Evolutionary conservation across 495 filamentous ascomycete genomes (phyloP), one percentile per base, ranked within the genome.

Genomic region (Penicillium lividum): DNA sequence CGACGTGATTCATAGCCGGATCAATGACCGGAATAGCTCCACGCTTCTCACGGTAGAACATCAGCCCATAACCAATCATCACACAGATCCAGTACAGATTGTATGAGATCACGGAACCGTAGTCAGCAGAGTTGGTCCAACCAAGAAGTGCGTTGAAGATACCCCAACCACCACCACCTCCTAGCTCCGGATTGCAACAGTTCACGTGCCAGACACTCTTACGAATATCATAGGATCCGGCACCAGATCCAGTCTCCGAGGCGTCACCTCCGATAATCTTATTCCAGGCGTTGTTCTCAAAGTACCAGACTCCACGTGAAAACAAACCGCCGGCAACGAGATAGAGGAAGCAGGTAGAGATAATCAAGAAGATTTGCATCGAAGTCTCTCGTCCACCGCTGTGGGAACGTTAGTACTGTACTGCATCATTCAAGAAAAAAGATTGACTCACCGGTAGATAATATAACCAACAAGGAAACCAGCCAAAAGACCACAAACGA

Each of bases 201-300:
- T 96, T 95, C 50, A 96, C 85, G 66, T 97, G 93, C 93, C 93
- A 97, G 3, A 97, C 91, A 48, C 85, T 92, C 61, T 86, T 74
- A 29, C 80, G 77, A 61, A 96, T 93, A 68, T 97, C 86, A 73
- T 97, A 97, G 0, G 90, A 94, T 4, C 93, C 93, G 0, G 92
- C 81, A 0, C 93, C 93, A 9, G 82, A 69, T 3, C 93, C 93
- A 1, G 82, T 76, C 68, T 95, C 92, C 0, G 83, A 78, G 3
- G 84, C 84, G 70, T 96, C 92, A 9, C 85, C 83, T 15, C 92
- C 91, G 42, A 89, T 77, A 8, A 79, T 16, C 11, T 83, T 77
- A 58, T 84, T 86, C 89, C 89, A 93, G 52, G 68, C 51, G 53
- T 85, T 74, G 60, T 73, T 76, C 63, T 94, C 80, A 44, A 94